Evolutionary conservation across 78 protist species (phyloP).

Genomic region (Dictyostelium intermedium): DNA sequence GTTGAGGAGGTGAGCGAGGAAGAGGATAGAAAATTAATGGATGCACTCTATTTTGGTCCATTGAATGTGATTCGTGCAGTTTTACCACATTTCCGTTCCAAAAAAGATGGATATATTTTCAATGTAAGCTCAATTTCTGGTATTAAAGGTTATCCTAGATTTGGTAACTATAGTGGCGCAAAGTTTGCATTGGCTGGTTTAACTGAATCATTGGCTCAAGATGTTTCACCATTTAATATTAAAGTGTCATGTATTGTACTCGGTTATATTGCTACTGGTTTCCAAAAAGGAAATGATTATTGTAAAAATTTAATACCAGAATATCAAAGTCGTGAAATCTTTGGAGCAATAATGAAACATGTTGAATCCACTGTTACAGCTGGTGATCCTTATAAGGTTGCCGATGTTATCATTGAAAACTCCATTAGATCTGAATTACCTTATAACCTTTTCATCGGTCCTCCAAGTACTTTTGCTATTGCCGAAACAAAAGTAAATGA

Average conservation of each 20-base stretch:
- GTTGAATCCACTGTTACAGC: neutral
- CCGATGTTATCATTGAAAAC: neutral
- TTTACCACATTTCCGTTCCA: constrained; percentile 2
- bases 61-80: constrained; percentile 4
- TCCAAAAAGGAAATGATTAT: neutral
- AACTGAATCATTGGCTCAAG: constrained; percentile 11
- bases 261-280: constrained; percentile 12
- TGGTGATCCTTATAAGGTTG: constrained; percentile 23
- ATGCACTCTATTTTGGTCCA: constrained; percentile 6
- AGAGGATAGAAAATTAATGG: neutral
- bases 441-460: neutral
- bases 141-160: neutral
- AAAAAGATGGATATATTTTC: constrained; percentile 23
- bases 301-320: constrained; percentile 8
- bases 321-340: neutral
- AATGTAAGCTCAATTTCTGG: constrained; percentile 17
- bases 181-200: constrained; percentile 18
- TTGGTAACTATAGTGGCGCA: constrained; percentile 14
- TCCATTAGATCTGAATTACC: neutral
- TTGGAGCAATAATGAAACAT: neutral
- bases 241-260: constrained; percentile 15
- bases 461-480: neutral
- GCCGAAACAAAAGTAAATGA: neutral
- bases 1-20: neutral
- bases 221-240: constrained; percentile 31